Evolutionary conservation across 2,329 filamentous ascomycete genomes (phyloP), one percentile per base, ranked within the genome.

Genomic region (Aspergillus amoenus): DNA sequence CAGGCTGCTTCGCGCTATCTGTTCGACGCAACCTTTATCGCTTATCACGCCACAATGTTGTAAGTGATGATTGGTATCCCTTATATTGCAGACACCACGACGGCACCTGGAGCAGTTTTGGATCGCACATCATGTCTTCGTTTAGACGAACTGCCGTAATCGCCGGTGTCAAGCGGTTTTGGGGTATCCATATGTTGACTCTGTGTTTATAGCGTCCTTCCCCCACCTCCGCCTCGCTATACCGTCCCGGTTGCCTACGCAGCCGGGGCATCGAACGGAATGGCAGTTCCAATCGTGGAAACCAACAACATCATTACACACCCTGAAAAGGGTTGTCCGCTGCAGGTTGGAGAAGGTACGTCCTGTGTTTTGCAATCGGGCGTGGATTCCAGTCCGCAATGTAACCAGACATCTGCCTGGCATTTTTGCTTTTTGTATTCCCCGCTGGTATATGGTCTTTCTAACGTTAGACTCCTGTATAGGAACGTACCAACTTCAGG

Each of bases 261-360:
- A 78, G 87, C 88, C 66, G 85, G 85, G 63, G 83, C 88, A 54
- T 85, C 85, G 63, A 84, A 87, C 68, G 87, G 87, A 61, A 82
- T 88, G 72, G 81, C 86, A 51, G 81, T 85, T 39, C 88, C 89
- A 39, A 85, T 96, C 74, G 88, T 96, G 69, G 94, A 99, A 82
- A 97, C 93, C 53, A 96, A 94, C 76, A 99, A 97, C 72, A 88
- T 87, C 40, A 79, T 99, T 60, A 86, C 85, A 56, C 89, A 90
- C 67, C 93, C 91, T 22, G 86, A 86, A 37, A 90, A 90, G 5
- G 93, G 96, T 67, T 91, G 91, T 75, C 90, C 95, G 72, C 88
- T 99, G 65, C 86, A 96, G 43, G 92, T 93, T 47, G 94, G 93
- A 74, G 94, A 99, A 86, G 94, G 92, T 90, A 77, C 63, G 70